These are phyloP conservation scores for Piedraia hortae DNA, from an alignment of 2,329 filamentous ascomycete species.

Conservation along the genomic window DNA sequence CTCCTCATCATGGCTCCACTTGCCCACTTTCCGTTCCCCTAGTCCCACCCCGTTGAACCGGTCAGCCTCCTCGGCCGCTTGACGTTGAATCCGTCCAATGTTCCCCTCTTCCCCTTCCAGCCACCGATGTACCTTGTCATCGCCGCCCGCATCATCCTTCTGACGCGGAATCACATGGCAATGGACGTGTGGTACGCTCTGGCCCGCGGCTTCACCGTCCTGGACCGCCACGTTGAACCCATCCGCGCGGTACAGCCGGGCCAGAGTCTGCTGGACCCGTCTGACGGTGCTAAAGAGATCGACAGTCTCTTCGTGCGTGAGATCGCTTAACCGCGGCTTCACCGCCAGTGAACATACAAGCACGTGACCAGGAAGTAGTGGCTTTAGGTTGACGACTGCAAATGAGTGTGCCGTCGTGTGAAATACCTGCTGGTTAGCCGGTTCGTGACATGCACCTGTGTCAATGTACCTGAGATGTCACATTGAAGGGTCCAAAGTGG, in stretches of 20 bases:
- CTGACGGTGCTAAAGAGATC: slow-evolving; percentile 65
- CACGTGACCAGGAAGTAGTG: slow-evolving; percentile 74
- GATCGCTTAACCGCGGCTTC: slow-evolving; percentile 40
- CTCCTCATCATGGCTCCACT: slow-evolving; percentile 35
- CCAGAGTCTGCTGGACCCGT: slow-evolving; percentile 48
- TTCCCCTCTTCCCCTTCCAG: slow-evolving; percentile 71
- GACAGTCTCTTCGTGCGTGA: slow-evolving; percentile 41
- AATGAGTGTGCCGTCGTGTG: slow-evolving; percentile 53
- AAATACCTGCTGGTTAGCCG: slow-evolving; percentile 41
- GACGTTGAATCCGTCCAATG: slow-evolving; percentile 41
- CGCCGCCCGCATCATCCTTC: slow-evolving; percentile 29
- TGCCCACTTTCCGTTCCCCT: slow-evolving; percentile 18
- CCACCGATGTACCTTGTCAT: slow-evolving; percentile 54
- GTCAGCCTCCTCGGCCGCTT: slow-evolving; percentile 13
- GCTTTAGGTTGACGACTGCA: slow-evolving; percentile 85
- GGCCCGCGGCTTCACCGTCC: slow-evolving; percentile 67
- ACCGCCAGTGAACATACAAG: slow-evolving; percentile 55
- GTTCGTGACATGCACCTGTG: neutral
- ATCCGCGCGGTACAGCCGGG: slow-evolving; percentile 31
- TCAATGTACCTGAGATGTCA: slow-evolving; percentile 16
- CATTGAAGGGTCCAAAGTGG: slow-evolving; percentile 18
- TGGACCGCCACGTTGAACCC: slow-evolving; percentile 90
- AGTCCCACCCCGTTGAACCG: slow-evolving; percentile 7
- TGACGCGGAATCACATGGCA: slow-evolving; percentile 65
- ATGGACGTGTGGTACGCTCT: slow-evolving; percentile 84